These are phyloP conservation scores for Piedraia hortae DNA, from an alignment of 2,329 filamentous ascomycete species.

Conservation along the genomic window DNA sequence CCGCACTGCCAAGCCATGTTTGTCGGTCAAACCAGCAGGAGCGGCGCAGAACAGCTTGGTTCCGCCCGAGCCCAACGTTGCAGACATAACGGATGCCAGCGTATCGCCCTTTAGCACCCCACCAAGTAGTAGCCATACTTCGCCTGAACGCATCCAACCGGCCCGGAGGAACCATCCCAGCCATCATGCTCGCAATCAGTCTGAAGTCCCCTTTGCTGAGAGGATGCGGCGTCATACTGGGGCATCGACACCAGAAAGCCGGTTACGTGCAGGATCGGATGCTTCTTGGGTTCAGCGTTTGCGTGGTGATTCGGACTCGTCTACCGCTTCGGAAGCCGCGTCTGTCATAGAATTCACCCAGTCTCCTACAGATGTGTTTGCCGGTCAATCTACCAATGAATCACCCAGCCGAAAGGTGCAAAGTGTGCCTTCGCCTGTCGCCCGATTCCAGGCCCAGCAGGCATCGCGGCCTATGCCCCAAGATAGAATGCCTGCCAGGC, in stretches of 20 bases:
- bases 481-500: slow-evolving; percentile 10
- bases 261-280: slow-evolving; percentile 5
- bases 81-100: slow-evolving; percentile 16
- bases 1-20: slow-evolving; percentile 49
- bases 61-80: slow-evolving; percentile 17
- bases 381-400: too few species aligned
- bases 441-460: too few species aligned
- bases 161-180: slow-evolving; percentile 1
- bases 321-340: too few species aligned
- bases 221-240: slow-evolving; percentile 7
- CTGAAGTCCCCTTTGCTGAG: slow-evolving; percentile 8
- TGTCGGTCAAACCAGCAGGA: slow-evolving; percentile 16
- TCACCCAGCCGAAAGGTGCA: too few species aligned
- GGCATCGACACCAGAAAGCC: slow-evolving; percentile 2
- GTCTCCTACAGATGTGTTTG: too few species aligned
- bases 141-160: slow-evolving; percentile 6
- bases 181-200: slow-evolving; percentile 3
- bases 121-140: slow-evolving; percentile 40
- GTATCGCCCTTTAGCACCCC: slow-evolving; percentile 70
- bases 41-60: slow-evolving; percentile 7
- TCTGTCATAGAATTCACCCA: too few species aligned
- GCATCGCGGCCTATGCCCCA: too few species aligned
- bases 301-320: slow-evolving; percentile 9
- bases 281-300: slow-evolving; percentile 7
- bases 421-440: too few species aligned